Percentiles rank a stretch among this genome's conserved stretches.
phyloP scores from a whole-genome alignment of 2,329 filamentous ascomycete genomes.

The Dothideomycetes sp. region DNA sequence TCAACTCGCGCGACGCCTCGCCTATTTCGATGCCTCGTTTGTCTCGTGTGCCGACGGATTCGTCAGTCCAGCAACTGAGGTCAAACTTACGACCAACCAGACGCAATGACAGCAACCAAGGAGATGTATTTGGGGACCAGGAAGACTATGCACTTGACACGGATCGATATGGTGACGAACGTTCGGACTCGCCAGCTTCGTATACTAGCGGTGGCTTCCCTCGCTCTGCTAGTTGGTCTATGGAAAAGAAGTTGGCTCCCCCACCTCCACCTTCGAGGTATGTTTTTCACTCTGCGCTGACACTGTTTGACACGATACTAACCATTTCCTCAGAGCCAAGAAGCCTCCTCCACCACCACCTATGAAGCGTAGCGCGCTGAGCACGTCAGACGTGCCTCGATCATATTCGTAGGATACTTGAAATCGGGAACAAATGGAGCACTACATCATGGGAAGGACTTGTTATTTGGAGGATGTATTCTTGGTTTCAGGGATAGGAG shows the following conservation, averaged over 20 bases:
- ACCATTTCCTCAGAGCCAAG: conserved; percentile 43
- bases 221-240: conserved; percentile 42
- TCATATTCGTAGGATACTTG: too few relatives aligned
- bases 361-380: conserved; percentile 49
- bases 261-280: conserved; percentile 52
- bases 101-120: conserved; percentile 26
- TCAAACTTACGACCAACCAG: conserved; percentile 33
- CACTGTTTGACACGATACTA: neutral
- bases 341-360: conserved; percentile 58
- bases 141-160: conserved; percentile 43
- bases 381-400: conserved; percentile 27
- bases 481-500: too few relatives aligned
- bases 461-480: too few relatives aligned
- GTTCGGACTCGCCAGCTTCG: conserved; percentile 46
- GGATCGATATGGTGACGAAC: conserved; percentile 38
- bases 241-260: conserved; percentile 39
- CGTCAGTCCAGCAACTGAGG: conserved; percentile 40
- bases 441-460: too few relatives aligned
- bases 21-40: conserved; percentile 38
- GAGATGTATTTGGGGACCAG: conserved; percentile 42
- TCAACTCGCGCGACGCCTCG: conserved; percentile 40
- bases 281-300: too few relatives aligned
- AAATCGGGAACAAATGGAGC: too few relatives aligned
- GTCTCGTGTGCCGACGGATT: conserved; percentile 48
- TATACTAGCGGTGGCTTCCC: conserved; percentile 37